Evolutionary conservation across 495 filamentous ascomycete genomes (phyloP), one percentile per base, ranked within the genome.

Genomic region (Annulohypoxylon stygium): DNA sequence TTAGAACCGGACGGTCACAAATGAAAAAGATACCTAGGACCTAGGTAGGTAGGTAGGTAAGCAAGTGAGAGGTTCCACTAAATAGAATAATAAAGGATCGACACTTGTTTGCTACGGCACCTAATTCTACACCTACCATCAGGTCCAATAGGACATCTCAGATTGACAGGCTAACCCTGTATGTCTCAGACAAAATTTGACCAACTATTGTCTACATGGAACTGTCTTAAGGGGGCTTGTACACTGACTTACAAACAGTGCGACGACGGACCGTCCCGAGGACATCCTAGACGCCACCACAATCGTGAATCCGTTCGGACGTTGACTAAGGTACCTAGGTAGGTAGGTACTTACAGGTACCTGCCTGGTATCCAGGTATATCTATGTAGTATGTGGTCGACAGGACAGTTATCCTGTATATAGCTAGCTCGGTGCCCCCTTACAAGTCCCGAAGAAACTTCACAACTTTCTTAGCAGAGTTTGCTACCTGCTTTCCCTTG

Each of bases 71-170:
- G 41, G 20, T 14, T 33, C 3, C 23, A 12, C 50, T 16, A 54
- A n/a, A 34, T 30, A 30, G n/a, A 34, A 55, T 26, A 36, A 55
- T 33, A 36, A 37, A 37, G 30, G 33, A 57, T 57, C 33, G n/a
- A 37, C n/a, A 57, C 39, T 57, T 57, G 53, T 57, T 57, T 57
- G 53, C 53, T 55, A 55, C 30, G 12, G 9, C 5, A 18, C 34
- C 51, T 10, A 54, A 55, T 34, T 36, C 26, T 55, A 9, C 10
- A 37, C 20, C 53, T 37, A 16, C 6, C 36, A 57, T 57, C 43
- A 16, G n/a, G 4, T 6, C 43, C 16, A 57, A 37, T 33, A 1
- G 20, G 33, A 33, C 2, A 37, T 33, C 6, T 16, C 30, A 11
- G 7, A 37, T 5, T 57, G 20, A 1, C 5, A 16, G 14, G 51